A percentile compares a stretch with the other conserved stretches of the same genome.
Evolutionary conservation across 495 filamentous ascomycete species (phyloP).

Genomic region (Daldinia loculata): DNA sequence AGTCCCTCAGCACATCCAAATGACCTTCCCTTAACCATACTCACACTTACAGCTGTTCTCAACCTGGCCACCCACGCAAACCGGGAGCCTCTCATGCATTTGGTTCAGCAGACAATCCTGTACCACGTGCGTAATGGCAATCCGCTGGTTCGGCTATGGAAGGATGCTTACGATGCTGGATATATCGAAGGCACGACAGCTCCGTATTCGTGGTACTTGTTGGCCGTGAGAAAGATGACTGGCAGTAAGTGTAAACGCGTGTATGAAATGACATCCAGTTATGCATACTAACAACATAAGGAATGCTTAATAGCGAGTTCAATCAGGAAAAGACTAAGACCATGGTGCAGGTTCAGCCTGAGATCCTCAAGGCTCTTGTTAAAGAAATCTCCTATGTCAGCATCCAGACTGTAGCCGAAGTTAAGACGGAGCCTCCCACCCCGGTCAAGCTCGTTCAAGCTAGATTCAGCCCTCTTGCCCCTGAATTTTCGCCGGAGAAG

Average conservation of each 20-base stretch:
- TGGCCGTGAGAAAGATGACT: slow-evolving; percentile 2
- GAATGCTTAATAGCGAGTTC: not conserved
- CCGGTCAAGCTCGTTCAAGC: not conserved
- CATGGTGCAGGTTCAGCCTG: not conserved
- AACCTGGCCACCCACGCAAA: not conserved
- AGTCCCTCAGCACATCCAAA: not conserved
- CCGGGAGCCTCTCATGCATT: not conserved
- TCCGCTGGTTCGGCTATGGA: not conserved
- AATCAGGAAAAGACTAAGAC: not conserved
- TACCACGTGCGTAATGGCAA: not conserved
- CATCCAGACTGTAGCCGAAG: not conserved
- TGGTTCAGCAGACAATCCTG: slow-evolving; percentile 1
- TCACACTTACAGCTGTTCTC: not conserved
- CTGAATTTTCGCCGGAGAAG: not conserved
- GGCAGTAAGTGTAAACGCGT: slow-evolving; percentile 14
- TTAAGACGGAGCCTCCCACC: not conserved
- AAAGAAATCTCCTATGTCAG: not conserved
- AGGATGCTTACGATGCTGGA: slow-evolving; percentile 10
- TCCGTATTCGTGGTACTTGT: slow-evolving; percentile 4
- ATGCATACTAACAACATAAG: slow-evolving; percentile 10
- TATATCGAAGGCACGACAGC: not conserved
- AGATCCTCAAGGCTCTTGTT: not conserved
- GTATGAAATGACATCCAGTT: not conserved
- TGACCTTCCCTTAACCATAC: not conserved
- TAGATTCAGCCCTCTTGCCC: not conserved